Evolutionary conservation across 192 early-diverging fungal genomes (phyloP), one percentile per base, ranked within the genome.

Genomic region (Coemansia sp.): DNA sequence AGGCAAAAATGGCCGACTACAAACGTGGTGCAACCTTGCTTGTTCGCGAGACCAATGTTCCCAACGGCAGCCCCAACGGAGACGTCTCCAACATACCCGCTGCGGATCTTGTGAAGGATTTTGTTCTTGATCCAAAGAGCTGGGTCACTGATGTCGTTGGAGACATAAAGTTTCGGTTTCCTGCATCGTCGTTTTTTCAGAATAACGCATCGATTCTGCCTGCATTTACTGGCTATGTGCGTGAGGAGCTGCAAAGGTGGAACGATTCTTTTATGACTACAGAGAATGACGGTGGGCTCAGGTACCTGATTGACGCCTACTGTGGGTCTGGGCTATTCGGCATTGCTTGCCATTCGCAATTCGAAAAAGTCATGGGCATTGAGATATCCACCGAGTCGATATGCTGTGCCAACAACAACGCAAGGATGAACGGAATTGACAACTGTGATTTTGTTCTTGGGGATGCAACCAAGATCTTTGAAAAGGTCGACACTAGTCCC

Each of bases 291-390:
- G 66, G 83, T 51, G 75, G 64, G 43, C 78, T 85, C 40, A 67
- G 61, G 46, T 82, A 83, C 52, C 78, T 90, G 19, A 84, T 91
- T 26, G 90, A 91, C 61, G 88, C 90, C 0, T 91, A 90, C 73
- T 91, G 90, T 68, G 90, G 90, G 10, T 85, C 90, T 1, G 90
- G 90, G 9, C 68, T 91, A 21, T 91, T 91, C 81, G 88, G 86
- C 5, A 84, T 91, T 32, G 79, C 88, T 1, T 89, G 86, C 61
- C 78, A 84, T 21, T 61, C 71, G 15, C 84, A 79, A 9, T 91
- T 90, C 65, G 78, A 87, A 51, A 82, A 80, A 39, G 88, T 90
- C 9, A 63, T 90, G 39, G 90, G 90, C 42, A 87, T 91, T 36
- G 90, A 91, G 69, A 78, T 89, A 15, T 89, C 87, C 8, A 74